A percentile compares a stretch with the other conserved stretches of the same genome.
Evolutionary conservation across 768 basidiomycete species (phyloP).

Genomic region (Tremella fuciformis): DNA sequence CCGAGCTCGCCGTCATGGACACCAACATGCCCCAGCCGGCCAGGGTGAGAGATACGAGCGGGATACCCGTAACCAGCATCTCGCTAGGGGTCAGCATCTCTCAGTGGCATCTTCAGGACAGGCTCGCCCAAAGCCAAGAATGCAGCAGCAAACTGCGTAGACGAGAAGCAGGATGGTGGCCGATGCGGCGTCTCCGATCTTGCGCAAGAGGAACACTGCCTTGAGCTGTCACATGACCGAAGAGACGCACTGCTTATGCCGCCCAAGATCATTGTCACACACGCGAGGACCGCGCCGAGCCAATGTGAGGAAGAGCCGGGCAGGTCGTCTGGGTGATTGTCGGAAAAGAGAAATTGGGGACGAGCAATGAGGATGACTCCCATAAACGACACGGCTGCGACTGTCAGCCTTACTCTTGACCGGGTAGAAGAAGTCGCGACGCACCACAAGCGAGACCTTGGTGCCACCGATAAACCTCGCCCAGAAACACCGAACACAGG

Average conservation of each 20-base stretch:
- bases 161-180: background rate
- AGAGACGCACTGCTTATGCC: conserved; percentile 6
- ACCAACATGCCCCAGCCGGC: too few species aligned
- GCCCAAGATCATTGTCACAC: background rate
- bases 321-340: background rate
- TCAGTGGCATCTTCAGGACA: too few species aligned
- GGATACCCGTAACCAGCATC: too few species aligned
- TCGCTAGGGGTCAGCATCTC: too few species aligned
- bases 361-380: conserved; percentile 1
- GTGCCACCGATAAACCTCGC: background rate
- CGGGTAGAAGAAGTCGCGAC: background rate
- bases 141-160: background rate
- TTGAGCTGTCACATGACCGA: too few species aligned
- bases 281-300: background rate
- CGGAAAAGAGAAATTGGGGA: conserved; percentile 1
- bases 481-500: background rate
- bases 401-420: too few species aligned
- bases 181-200: background rate
- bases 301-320: background rate
- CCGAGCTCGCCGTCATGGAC: too few species aligned
- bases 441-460: background rate
- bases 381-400: conserved; percentile 2
- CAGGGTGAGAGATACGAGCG: too few species aligned
- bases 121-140: background rate
- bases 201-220: conserved; percentile 4